Percentiles rank a stretch among this genome's conserved stretches.
Evolutionary conservation across 257 asterid species (phyloP).

Genomic region (Primulina eburnea): DNA sequence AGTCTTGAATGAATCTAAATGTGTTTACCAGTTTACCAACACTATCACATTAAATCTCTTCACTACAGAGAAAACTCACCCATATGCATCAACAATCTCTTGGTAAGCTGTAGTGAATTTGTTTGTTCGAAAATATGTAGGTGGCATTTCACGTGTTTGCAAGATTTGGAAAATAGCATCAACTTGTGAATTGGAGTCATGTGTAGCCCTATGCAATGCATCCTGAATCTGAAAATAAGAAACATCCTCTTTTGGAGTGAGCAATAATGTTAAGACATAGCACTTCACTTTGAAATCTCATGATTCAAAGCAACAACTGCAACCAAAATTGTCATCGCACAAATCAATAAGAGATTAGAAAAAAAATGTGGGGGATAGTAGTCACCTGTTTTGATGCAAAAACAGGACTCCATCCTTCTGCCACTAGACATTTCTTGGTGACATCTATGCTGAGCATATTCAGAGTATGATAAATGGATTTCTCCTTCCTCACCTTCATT

Average conservation of each 20-base stretch:
- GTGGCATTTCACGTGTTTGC: conserved; percentile 91
- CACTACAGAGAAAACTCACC: conserved; percentile 55
- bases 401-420: conserved; percentile 99
- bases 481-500: conserved; percentile 80
- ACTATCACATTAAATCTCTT: conserved; percentile 4
- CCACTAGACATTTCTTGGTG: conserved; percentile 93
- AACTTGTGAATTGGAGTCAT: conserved; percentile 86
- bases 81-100: conserved; percentile 96
- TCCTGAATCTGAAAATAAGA: conserved; percentile 66
- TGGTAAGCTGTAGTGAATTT: conserved; percentile 86
- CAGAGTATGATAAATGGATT: conserved; percentile 88
- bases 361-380: background rate
- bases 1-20: background rate
- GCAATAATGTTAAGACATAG: conserved; percentile 4
- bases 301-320: conserved; percentile 1
- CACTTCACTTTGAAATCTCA: conserved; percentile 16
- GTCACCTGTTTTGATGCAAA: conserved; percentile 86
- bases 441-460: conserved; percentile 99
- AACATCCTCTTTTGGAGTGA: background rate
- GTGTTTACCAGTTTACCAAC: background rate
- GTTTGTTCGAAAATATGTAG: conserved; percentile 88
- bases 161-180: conserved; percentile 86
- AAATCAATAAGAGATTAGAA: no score
- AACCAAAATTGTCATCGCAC: background rate
- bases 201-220: conserved; percentile 71